Conservation (phyloP, 805 yeast species). For the Barnettozyma botsteinii region DNA sequence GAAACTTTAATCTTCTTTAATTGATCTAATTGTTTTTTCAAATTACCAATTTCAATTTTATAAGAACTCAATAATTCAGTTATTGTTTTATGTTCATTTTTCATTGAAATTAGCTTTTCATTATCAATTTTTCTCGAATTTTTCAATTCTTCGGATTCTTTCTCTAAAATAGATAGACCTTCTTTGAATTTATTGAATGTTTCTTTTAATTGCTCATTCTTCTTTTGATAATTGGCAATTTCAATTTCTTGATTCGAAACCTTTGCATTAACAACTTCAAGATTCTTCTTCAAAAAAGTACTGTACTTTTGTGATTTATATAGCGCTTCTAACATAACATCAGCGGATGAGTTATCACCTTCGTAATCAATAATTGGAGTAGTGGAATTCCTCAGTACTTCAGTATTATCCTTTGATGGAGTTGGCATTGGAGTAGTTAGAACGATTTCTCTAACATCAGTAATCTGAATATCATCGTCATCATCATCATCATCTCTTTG, state of each 20-base stretch:
- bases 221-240: conserved; percentile 20
- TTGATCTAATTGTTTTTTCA: conserved; percentile 24
- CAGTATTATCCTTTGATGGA: neutral
- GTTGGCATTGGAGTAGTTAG: neutral
- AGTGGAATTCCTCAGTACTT: neutral
- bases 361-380: neutral
- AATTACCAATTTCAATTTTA: conserved; percentile 18
- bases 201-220: conserved; percentile 19
- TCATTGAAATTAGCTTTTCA: conserved; percentile 20
- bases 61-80: conserved; percentile 16
- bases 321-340: conserved; percentile 34
- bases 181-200: conserved; percentile 23
- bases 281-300: conserved; percentile 27
- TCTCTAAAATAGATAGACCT: conserved; percentile 20
- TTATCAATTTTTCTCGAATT: conserved; percentile 23
- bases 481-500: conserved; percentile 6
- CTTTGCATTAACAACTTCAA: conserved; percentile 26
- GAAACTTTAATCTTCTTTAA: conserved; percentile 23
- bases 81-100: conserved; percentile 19
- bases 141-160: conserved; percentile 18
- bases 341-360: conserved; percentile 25
- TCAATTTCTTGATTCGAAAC: conserved; percentile 24
- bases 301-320: conserved; percentile 34
- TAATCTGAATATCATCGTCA: conserved; percentile 34
- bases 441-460: conserved; percentile 32